Evolutionary conservation across 2,329 filamentous ascomycete genomes (phyloP), one percentile per base, ranked within the genome.

Genomic region (Knufia petricola): DNA sequence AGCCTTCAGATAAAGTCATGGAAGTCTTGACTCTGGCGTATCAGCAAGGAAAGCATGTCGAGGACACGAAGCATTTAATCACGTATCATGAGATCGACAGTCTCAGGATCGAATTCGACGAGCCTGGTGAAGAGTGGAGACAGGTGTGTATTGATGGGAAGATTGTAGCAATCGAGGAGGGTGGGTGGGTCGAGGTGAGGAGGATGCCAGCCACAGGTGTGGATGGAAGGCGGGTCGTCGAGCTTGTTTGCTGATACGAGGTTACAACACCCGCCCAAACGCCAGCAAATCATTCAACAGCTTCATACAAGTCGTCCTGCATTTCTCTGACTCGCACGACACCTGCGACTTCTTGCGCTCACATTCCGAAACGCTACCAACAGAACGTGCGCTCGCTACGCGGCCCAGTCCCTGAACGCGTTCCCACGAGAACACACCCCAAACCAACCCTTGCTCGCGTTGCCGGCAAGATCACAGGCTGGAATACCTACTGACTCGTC

Each of bases 131-230:
- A 1, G 71, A 80, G 46, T 95, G 88, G 88, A 74, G 90, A 52
- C 79, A 89, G 60, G 77, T 94, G 12, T 96, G 90, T 63, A 73
- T 96, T n/a, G 90, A 96, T 64, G 90, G 90, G 2, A 87, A 84
- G 46, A 94, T 94, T 59, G 78, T 95, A 2, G 75, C 78, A 50
- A 69, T 95, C 1, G 82, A 84, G 17, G 64, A 72, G 45, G 80
- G 76, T 1, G 88, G 88, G 0, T 82, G 78, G 73, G 77, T 94
- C 64, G 76, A 79, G 51, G 75, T 95, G 0, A 66, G 64, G 53
- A 51, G 48, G 39, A 48, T 58, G 20, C 51, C 56, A 7, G 50
- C 40, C 8, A 48, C 39, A 20, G 52, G 56, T 13, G 76, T 68
- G 59, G 71, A 76, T 20, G 61, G 64, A 7, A 57, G 59, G 26